phyloP scores from a whole-genome alignment of 345 rosid species.

The Brassica nigra region DNA sequence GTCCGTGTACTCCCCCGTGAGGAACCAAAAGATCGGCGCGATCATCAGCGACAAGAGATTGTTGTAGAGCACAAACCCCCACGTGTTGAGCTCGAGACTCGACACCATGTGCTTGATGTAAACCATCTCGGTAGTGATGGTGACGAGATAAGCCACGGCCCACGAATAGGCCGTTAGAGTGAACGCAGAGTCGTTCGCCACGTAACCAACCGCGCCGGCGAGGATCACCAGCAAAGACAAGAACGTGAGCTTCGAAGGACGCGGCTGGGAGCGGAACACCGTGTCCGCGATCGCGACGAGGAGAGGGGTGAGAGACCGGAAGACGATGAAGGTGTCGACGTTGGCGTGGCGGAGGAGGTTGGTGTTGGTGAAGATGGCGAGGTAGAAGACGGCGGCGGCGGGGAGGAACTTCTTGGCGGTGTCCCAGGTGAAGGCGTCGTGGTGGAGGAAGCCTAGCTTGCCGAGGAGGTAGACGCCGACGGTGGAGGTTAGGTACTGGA shows the following conservation, averaged over 20 bases:
- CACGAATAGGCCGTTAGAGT: slow-evolving; percentile 87
- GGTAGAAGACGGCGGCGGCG: slow-evolving; percentile 87
- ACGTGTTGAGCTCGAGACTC: slow-evolving; percentile 87
- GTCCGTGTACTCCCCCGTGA: no score
- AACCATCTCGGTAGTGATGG: slow-evolving; percentile 95
- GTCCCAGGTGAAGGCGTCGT: slow-evolving; percentile 73
- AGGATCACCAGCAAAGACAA: slow-evolving; percentile 64
- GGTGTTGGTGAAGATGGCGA: slow-evolving; percentile 95
- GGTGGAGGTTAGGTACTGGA: slow-evolving; percentile 80
- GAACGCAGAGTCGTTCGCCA: slow-evolving; percentile 85
- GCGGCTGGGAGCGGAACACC: slow-evolving; percentile 67
- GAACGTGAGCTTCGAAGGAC: slow-evolving; percentile 83
- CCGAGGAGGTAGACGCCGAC: slow-evolving; percentile 87
- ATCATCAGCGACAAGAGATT: no score
- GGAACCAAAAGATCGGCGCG: no score
- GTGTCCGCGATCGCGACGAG: slow-evolving; percentile 94
- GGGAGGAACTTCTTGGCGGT: slow-evolving; percentile 97
- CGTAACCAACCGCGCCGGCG: slow-evolving; percentile 93
- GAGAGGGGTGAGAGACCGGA: slow-evolving; percentile 90
- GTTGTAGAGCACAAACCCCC: slow-evolving; percentile 18
- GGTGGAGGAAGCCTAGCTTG: slow-evolving; percentile 72
- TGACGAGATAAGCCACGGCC: slow-evolving; percentile 89
- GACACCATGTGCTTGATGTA: slow-evolving; percentile 97
- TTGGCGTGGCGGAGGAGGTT: slow-evolving; percentile 95
- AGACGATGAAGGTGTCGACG: slow-evolving; percentile 94